Conservation (phyloP, 1,284 basidiomycete genomes). For the Cryptococcus jaspeensis region DNA sequence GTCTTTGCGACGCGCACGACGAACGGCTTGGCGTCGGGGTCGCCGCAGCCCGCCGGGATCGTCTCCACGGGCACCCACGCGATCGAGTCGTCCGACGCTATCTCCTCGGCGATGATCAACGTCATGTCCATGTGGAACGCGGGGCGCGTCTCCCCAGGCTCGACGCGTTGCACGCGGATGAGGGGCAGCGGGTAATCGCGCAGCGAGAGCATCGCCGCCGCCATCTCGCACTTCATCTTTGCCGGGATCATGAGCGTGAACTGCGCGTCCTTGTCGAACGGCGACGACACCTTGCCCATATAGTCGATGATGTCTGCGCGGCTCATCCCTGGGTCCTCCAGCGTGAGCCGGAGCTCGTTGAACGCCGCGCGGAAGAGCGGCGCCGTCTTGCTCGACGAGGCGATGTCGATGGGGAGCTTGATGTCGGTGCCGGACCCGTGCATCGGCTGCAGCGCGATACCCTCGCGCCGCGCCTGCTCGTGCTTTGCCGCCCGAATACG, state of each 20-base stretch:
- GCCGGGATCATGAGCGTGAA: constrained; percentile 84
- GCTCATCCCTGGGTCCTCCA: constrained; percentile 59
- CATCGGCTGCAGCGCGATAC: constrained; percentile 44
- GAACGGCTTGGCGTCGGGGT: constrained; percentile 60
- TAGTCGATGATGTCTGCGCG: constrained; percentile 58
- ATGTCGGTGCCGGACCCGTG: constrained; percentile 24
- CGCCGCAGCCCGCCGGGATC: constrained; percentile 58
- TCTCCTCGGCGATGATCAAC: constrained; percentile 86
- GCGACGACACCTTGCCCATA: constrained; percentile 45
- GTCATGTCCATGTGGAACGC: constrained; percentile 62
- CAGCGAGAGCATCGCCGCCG: constrained; percentile 63
- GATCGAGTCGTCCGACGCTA: constrained; percentile 68
- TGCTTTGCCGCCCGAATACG: constrained; percentile 53
- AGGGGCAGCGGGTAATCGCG: constrained; percentile 68
- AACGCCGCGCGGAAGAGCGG: constrained; percentile 74
- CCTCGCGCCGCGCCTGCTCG: constrained; percentile 55
- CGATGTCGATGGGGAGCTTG: constrained; percentile 54
- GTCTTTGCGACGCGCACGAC: constrained; percentile 78
- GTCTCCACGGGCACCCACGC: constrained; percentile 70
- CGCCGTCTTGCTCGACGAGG: constrained; percentile 56
- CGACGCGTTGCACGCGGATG: constrained; percentile 51
- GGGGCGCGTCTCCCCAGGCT: constrained; percentile 7
- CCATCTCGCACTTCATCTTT: constrained; percentile 70
- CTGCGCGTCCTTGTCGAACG: constrained; percentile 66
- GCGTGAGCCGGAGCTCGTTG: constrained; percentile 60